These are phyloP conservation scores for Carpinus viminea DNA, from an alignment of 306 rosid genomes.

Conservation along the genomic window DNA sequence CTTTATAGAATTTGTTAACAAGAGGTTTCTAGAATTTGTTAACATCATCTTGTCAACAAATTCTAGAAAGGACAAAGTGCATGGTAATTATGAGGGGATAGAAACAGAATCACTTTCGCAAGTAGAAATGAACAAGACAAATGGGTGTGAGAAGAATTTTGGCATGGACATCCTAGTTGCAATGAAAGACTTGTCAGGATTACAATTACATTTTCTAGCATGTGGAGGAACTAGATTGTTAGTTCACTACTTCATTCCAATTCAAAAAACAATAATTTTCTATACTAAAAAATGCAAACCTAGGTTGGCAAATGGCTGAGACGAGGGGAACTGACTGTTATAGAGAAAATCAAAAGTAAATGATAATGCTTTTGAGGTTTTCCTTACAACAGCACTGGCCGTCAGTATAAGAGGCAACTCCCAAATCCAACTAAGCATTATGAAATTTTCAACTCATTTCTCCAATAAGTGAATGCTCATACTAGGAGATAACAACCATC, in stretches of 20 bases:
- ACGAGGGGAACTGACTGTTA: neutral
- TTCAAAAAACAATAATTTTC: neutral
- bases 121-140: neutral
- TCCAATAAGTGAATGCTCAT: neutral
- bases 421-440: conserved; percentile 15
- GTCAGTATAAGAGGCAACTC: conserved; percentile 22
- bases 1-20: neutral
- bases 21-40: neutral
- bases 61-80: neutral
- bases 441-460: conserved; percentile 6
- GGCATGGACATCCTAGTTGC: neutral
- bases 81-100: neutral
- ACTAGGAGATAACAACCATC: conserved; percentile 15
- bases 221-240: neutral
- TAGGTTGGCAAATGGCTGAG: neutral
- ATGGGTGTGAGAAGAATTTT: neutral
- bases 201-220: neutral
- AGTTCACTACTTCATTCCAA: neutral
- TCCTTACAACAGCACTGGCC: conserved; percentile 8
- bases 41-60: neutral
- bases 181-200: neutral
- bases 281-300: neutral
- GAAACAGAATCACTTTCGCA: neutral
- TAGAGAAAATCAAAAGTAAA: conserved; percentile 5
- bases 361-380: conserved; percentile 7